A percentile compares a stretch with the other conserved stretches of the same genome.
These are phyloP conservation scores for Trichoderma sp. DNA, from an alignment of 2,329 filamentous ascomycete genomes.

Conservation along the genomic window DNA sequence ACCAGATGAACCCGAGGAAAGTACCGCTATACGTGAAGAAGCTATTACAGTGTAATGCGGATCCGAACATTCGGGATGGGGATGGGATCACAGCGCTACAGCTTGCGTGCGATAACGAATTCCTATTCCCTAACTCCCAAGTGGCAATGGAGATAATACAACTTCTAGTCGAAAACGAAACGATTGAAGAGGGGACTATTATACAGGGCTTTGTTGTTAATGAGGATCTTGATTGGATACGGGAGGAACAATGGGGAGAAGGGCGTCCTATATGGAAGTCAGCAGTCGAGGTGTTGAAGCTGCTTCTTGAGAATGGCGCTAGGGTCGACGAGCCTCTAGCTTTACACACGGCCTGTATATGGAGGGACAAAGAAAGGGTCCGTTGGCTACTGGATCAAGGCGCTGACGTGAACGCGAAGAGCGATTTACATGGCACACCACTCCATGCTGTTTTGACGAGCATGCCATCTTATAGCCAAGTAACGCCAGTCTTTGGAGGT, in stretches of 20 bases:
- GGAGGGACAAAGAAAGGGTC: background rate
- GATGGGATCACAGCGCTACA: background rate
- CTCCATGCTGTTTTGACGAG: background rate
- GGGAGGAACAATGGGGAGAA: too few species aligned
- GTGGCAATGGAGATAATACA: background rate
- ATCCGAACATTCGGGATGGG: background rate
- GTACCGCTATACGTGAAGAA: background rate
- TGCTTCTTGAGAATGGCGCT: background rate
- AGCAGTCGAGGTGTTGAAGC: background rate
- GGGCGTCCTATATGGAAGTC: background rate
- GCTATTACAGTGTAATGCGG: background rate
- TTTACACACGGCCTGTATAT: background rate
- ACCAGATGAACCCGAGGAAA: too few species aligned
- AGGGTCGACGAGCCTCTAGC: background rate
- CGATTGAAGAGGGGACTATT: background rate
- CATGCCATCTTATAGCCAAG: too few species aligned
- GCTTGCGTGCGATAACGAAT: background rate
- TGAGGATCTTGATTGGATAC: background rate
- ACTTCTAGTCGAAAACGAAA: background rate
- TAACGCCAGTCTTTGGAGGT: too few species aligned
- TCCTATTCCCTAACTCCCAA: background rate
- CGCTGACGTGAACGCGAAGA: background rate
- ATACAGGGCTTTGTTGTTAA: background rate
- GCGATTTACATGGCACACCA: background rate
- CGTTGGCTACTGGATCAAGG: background rate